These are phyloP conservation scores for Akanthomyces lecanii DNA, from an alignment of 2,329 filamentous ascomycete species.

Conservation along the genomic window DNA sequence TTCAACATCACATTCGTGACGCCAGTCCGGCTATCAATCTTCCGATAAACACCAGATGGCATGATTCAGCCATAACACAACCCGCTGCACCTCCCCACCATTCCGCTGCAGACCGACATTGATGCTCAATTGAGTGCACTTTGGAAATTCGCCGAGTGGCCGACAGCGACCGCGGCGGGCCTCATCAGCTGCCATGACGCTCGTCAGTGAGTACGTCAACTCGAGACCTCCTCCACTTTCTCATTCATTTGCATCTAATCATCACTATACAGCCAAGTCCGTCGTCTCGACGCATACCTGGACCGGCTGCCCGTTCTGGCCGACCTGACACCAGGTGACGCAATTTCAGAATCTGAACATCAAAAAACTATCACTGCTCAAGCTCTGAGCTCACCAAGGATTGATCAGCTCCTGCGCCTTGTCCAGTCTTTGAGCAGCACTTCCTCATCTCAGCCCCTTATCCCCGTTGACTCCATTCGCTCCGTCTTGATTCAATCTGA, in stretches of 20 bases:
- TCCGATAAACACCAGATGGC: conserved; percentile 14
- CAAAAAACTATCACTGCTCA: conserved; percentile 34
- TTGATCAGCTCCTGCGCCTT: conserved; percentile 61
- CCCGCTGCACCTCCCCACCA: conserved; percentile 1
- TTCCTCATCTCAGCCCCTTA: conserved; percentile 57
- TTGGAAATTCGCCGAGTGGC: conserved; percentile 8
- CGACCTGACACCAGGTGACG: conserved; percentile 40
- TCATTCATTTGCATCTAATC: conserved; percentile 19
- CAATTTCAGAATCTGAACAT: conserved; percentile 34
- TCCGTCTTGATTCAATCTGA: conserved; percentile 60
- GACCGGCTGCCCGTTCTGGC: conserved; percentile 51
- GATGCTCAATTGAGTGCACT: conserved; percentile 14
- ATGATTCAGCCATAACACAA: background rate
- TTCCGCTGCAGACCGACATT: conserved; percentile 1
- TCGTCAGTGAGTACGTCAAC: conserved; percentile 44
- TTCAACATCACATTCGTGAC: background rate
- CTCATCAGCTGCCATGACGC: conserved; percentile 35
- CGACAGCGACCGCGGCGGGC: background rate
- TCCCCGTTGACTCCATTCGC: conserved; percentile 58
- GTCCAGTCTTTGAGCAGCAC: conserved; percentile 68
- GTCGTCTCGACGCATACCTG: conserved; percentile 60
- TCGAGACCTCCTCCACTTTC: background rate
- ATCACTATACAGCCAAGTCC: conserved; percentile 48
- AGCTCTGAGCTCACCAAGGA: conserved; percentile 47
- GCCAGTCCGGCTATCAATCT: conserved; percentile 13